phyloP scores from a whole-genome alignment of 257 asterid genomes.

The Fraxinus pennsylvanica region DNA sequence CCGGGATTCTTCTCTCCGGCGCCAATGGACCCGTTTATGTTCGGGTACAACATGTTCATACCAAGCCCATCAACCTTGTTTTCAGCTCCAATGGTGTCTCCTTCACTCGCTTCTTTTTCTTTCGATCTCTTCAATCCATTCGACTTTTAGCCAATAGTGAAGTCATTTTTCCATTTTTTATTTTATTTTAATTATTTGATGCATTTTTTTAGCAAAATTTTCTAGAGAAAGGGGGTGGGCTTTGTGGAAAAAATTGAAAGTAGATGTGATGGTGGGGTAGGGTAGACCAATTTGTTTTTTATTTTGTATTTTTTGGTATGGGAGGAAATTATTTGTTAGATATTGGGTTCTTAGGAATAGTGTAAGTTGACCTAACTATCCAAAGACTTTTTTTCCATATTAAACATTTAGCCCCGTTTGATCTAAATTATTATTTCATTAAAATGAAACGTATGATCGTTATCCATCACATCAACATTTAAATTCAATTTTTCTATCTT shows the following conservation, averaged over 20 bases:
- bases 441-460: too few species aligned
- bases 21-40: conserved; percentile 49
- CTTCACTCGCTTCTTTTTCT: conserved; percentile 51
- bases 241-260: not conserved
- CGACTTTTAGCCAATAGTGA: conserved; percentile 55
- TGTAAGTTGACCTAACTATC: not conserved
- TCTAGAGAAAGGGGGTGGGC: conserved; percentile 33
- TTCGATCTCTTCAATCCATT: conserved; percentile 61
- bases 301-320: not conserved
- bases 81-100: conserved; percentile 71
- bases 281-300: not conserved
- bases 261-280: not conserved
- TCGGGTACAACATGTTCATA: conserved; percentile 56
- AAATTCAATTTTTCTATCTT: too few species aligned
- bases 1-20: conserved; percentile 84
- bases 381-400: not conserved
- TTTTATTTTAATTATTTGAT: conserved; percentile 3
- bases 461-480: too few species aligned
- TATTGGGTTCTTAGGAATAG: not conserved
- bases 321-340: not conserved
- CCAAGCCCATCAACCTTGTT: conserved; percentile 75
- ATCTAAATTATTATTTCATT: too few species aligned
- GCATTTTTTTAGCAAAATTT: conserved; percentile 20
- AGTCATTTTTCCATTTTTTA: not conserved
- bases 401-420: not conserved